Evolutionary conservation across 352 stramenopile species (phyloP), one percentile per base, ranked within the genome.

Genomic region (Phytopythium helicoides): DNA sequence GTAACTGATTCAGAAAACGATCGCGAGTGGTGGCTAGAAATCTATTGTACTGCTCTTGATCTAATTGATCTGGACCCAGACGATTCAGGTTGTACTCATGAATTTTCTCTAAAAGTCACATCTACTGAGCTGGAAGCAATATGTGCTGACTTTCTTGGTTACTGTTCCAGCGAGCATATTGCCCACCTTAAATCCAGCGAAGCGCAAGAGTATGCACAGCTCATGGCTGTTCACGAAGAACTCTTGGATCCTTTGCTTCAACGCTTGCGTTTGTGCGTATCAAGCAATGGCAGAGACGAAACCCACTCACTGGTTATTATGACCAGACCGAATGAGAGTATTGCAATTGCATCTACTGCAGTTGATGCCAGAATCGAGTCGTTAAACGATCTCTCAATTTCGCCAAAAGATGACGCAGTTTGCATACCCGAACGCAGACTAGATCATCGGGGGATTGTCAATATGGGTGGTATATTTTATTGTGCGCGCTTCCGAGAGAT

Each of bases 51-150:
- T 73, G 71, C 1, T 83, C 74, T n/a, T n/a, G n/a, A n/a, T n/a
- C n/a, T n/a, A n/a, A n/a, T n/a, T n/a, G n/a, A n/a, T n/a, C n/a
- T 0, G 65, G 86, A 34, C 40, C 79, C 9, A 89, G 81, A 76
- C 89, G 76, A 76, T 34, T 92, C 0, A 67, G 88, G 36, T 49
- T 89, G n/a, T 60, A 64, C 28, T 74, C 60, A 33, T 33, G 28
- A 33, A 33, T 5, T 9, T 33, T 5, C 9, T 44, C 7, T 38
- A 3, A 68, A 64, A 6, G 64, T 87, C 10, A 72, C 86, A 62
- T 45, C 54, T 1, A 67, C 77, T 9, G 59, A 61, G 6, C 48
- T 89, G 15, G 58, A 68, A 7, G 44, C 53, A 0, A 41, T 77
- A 11, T 75, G 77, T 7, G 6, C 60, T 5, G 62, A 65, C 1